A percentile compares a stretch with the other conserved stretches of the same genome.
phyloP scores from a whole-genome alignment of 164 flowering plant genomes.

The Sextonia rubra region DNA sequence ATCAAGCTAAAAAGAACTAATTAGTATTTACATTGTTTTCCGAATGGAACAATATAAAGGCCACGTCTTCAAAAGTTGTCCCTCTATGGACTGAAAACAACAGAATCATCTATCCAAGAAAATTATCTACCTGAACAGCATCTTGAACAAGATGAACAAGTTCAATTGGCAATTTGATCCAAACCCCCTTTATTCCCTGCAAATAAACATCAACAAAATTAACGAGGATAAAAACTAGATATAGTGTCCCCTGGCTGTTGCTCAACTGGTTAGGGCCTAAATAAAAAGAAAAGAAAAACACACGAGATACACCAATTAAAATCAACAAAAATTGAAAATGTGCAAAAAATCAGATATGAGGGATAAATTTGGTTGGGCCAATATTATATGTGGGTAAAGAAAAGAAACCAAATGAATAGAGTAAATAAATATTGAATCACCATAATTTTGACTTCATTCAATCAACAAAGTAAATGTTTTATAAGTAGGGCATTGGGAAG shows the following conservation, averaged over 20 bases:
- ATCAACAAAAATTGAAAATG: too few species aligned
- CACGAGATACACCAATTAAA: too few species aligned
- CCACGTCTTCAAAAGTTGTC: neutral
- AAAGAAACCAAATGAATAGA: neutral
- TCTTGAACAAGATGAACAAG: slow-evolving; percentile 37
- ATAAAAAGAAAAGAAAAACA: neutral
- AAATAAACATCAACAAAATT: slow-evolving; percentile 1
- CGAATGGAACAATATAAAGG: neutral
- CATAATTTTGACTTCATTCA: neutral
- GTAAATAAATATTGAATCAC: neutral
- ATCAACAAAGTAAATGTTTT: neutral
- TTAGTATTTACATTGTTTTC: neutral
- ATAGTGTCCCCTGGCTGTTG: neutral
- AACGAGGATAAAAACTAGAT: neutral
- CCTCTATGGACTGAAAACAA: neutral
- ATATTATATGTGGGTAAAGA: neutral
- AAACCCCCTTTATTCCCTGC: slow-evolving; percentile 44
- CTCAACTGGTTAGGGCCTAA: neutral
- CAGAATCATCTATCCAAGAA: neutral
- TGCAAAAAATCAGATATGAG: neutral
- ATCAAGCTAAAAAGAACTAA: neutral
- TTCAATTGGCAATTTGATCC: slow-evolving; percentile 43
- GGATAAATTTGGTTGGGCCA: neutral
- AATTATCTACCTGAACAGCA: slow-evolving; percentile 30
- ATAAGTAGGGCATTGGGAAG: neutral